Base-by-base conservation (phyloP, 306 rosid species). In the Prunus davidiana region DNA sequence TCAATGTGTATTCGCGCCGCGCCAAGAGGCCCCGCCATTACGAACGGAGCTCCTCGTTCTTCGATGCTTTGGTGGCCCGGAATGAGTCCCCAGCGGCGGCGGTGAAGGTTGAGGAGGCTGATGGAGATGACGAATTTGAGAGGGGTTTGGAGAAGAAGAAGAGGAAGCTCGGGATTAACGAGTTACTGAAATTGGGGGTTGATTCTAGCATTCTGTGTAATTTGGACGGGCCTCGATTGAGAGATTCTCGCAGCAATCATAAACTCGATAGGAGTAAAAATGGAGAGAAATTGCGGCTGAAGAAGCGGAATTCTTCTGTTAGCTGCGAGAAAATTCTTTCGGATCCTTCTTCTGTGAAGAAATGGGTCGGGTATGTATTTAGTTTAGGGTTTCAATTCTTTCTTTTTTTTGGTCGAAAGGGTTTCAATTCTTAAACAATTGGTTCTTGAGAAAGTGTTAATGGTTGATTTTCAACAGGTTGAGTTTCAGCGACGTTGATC, bases 1-100 rank as follows among this genome's bases (percentile, higher is more conserved):
- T 88, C 24, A 83, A 51, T 19, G 91, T 92, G 10, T 96, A 92
- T 86, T 79, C 90, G 52, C 98, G 98, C 77, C 87, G 98, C 14
- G 77, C 73, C 7, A 93, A 89, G 87, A 79, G 80, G 70, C 79
- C 71, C 1, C 85, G 79, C 38, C 79, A 43, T 77, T 84, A 81
- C 3, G 15, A 67, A 4, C 38, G 49, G 0, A 49, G 69, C 55
- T 0, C 77, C 38, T 81, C 91, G 8, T 74, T 87, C 18, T 72
- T 70, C 46, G 85, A 84, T 20, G 74, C 82, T 6, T 15, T 84
- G 68, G 24, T 38, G 8, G 82, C 82, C 15, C 64, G 85, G 56
- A 81, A 18, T 0, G 82, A 72, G 34, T 58, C 61, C 9, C 46
- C n/a, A n/a, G 16, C 60, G 41, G 43, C 24, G 74, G 50, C 22